These are phyloP conservation scores for Cadophora malorum DNA, from an alignment of 2,329 filamentous ascomycete species.

Conservation along the genomic window DNA sequence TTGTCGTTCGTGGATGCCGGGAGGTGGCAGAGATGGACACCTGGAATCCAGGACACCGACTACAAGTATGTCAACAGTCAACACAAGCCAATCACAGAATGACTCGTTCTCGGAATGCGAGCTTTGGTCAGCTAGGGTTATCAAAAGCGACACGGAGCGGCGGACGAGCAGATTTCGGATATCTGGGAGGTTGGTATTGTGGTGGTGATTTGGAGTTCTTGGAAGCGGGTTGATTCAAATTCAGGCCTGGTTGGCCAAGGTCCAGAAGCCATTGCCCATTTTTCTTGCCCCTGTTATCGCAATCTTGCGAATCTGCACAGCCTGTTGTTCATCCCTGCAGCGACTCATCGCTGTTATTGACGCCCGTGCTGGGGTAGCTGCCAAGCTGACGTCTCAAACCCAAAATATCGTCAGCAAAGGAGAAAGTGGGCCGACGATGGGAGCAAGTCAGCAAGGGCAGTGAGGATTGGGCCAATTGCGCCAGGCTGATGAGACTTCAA, in stretches of 20 bases:
- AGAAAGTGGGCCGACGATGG: background rate
- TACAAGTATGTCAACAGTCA: background rate
- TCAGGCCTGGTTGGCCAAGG: background rate
- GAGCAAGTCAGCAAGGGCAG: no score
- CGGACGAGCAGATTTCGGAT: conserved; percentile 1
- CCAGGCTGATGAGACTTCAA: background rate
- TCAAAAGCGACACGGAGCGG: conserved; percentile 4
- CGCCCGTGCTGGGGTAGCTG: conserved; percentile 21
- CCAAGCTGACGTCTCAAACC: conserved; percentile 3
- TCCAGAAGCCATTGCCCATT: background rate
- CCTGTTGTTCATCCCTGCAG: conserved; percentile 36
- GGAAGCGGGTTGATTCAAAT: background rate
- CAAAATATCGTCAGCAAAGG: conserved; percentile 7
- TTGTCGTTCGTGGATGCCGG: conserved; percentile 14
- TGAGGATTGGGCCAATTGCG: conserved; percentile 1
- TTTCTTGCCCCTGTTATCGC: conserved; percentile 27
- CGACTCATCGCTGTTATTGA: conserved; percentile 23
- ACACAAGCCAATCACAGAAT: background rate
- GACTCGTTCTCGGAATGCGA: conserved; percentile 1
- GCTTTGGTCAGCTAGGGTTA: background rate
- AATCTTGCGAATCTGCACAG: conserved; percentile 40
- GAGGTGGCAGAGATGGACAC: background rate
- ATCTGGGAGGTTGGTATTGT: background rate
- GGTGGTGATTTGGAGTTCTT: background rate
- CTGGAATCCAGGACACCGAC: background rate